Evolutionary conservation across 192 early-diverging fungal genomes (phyloP).

Genomic region (Coemansia sp.): DNA sequence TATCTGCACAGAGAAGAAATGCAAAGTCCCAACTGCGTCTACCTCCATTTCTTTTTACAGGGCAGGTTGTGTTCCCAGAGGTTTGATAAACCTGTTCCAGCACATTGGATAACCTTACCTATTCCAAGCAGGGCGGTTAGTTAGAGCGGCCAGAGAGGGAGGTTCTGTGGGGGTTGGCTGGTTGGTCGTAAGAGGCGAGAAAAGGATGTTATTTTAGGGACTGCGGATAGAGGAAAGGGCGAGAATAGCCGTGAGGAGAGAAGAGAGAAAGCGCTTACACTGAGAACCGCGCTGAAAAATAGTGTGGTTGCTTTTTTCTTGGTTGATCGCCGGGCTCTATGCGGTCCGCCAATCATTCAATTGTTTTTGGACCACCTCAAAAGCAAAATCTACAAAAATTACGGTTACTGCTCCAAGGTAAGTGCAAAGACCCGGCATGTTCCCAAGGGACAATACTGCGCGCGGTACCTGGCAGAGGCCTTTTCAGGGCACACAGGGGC

Average conservation of each 20-base stretch:
- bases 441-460: neutral
- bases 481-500: neutral
- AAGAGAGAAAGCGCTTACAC: neutral
- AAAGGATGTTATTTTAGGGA: neutral
- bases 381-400: neutral
- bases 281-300: neutral
- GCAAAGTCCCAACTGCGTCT: neutral
- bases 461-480: neutral
- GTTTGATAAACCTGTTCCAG: neutral
- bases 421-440: neutral
- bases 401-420: no score
- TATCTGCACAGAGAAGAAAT: neutral
- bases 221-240: conserved; percentile 5
- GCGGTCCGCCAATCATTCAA: conserved; percentile 12
- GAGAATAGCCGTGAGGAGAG: conserved; percentile 1
- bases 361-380: neutral
- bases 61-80: neutral
- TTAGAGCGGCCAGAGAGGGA: no score
- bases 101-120: neutral
- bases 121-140: neutral
- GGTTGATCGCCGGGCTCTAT: conserved; percentile 2
- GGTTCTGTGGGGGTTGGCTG: no score
- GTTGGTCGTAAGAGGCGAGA: neutral
- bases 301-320: neutral
- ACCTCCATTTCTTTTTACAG: neutral